Conservation (phyloP, 129 eudicot species). For the Flaveria trinervia region DNA sequence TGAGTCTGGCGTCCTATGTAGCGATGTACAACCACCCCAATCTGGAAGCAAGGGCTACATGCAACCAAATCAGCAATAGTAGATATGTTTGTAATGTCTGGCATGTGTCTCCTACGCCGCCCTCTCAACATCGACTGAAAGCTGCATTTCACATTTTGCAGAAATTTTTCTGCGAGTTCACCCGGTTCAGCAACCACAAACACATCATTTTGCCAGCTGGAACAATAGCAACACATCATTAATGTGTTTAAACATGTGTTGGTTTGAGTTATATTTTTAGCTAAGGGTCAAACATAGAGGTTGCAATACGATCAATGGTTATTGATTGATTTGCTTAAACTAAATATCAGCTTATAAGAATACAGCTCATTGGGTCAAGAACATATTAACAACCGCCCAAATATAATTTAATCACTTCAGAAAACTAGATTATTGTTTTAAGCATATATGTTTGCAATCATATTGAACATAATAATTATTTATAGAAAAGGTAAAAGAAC, state of each 20-base stretch:
- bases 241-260: background rate
- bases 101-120: constrained; percentile 60
- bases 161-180: constrained; percentile 89
- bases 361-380: background rate
- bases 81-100: constrained; percentile 59
- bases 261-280: background rate
- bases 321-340: background rate
- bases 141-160: constrained; percentile 75
- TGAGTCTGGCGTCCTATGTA: constrained; percentile 97
- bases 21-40: constrained; percentile 80
- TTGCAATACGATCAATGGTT: background rate
- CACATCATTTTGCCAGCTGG: constrained; percentile 94
- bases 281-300: background rate
- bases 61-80: constrained; percentile 82
- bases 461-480: background rate
- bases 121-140: constrained; percentile 66
- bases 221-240: constrained; percentile 25
- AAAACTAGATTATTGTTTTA: constrained; percentile 1
- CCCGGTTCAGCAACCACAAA: constrained; percentile 98
- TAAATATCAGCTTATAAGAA: background rate
- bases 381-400: background rate
- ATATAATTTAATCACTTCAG: background rate
- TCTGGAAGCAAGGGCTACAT: constrained; percentile 77
- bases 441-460: background rate
- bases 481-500: background rate